Percentiles rank a stretch among this genome's conserved stretches.
Conservation (phyloP, 768 basidiomycete genomes). For the Russula lepida region DNA sequence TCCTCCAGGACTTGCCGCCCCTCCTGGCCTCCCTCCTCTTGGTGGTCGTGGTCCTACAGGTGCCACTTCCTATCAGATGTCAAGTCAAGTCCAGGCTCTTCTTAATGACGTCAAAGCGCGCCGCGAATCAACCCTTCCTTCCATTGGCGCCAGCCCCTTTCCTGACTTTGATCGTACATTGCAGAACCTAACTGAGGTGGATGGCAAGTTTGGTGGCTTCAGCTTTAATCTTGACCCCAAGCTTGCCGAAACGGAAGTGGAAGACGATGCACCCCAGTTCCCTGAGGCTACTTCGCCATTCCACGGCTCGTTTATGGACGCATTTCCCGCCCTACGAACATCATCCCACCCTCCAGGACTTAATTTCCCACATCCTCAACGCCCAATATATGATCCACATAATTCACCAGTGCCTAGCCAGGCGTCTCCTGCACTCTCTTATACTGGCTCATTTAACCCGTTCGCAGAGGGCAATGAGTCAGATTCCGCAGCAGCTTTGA, state of each 20-base stretch:
- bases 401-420: conserved; percentile 39
- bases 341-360: conserved; percentile 41
- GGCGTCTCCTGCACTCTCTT: conserved; percentile 40
- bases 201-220: conserved; percentile 58
- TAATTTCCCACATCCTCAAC: conserved; percentile 40
- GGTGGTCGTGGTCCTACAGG: conserved; percentile 37
- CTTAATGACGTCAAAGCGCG: conserved; percentile 76
- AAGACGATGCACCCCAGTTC: conserved; percentile 40
- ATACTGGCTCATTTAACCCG: conserved; percentile 74
- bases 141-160: conserved; percentile 54
- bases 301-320: conserved; percentile 55
- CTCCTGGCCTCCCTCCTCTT: conserved; percentile 47
- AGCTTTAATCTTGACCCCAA: conserved; percentile 84
- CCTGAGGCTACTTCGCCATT: conserved; percentile 43
- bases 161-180: conserved; percentile 85
- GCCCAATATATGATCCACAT: conserved; percentile 51
- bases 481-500: conserved; percentile 24
- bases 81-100: conserved; percentile 73
- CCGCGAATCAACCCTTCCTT: conserved; percentile 45
- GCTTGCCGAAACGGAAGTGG: conserved; percentile 40
- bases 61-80: conserved; percentile 65
- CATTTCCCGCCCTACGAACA: conserved; percentile 56
- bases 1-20: conserved; percentile 58
- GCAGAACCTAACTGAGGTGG: conserved; percentile 57
- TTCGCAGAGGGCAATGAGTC: conserved; percentile 59